These are phyloP conservation scores for Macrocybe gigantea DNA, from an alignment of 768 basidiomycete species.

Conservation along the genomic window DNA sequence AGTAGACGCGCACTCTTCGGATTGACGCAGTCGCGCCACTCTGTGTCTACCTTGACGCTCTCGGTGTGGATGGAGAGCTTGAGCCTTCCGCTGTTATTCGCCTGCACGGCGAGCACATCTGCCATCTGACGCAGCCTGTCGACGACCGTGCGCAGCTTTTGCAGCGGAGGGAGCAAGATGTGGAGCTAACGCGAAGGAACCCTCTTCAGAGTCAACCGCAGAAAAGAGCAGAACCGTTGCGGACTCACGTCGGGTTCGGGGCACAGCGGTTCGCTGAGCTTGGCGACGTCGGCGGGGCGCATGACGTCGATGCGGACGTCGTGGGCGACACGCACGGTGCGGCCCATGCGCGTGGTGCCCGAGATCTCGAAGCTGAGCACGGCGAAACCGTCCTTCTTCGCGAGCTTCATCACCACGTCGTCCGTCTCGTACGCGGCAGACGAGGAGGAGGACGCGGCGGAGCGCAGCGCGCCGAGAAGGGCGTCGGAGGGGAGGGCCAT, in stretches of 20 bases:
- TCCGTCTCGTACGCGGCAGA: slow-evolving; percentile 45
- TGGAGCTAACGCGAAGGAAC: slow-evolving; percentile 48
- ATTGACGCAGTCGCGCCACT: slow-evolving; percentile 70
- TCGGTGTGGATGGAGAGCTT: slow-evolving; percentile 60
- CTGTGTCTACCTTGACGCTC: slow-evolving; percentile 70
- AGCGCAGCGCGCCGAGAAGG: slow-evolving; percentile 67
- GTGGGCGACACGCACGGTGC: slow-evolving; percentile 62
- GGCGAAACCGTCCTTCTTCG: slow-evolving; percentile 80
- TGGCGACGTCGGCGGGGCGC: slow-evolving; percentile 66
- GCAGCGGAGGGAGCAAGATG: slow-evolving; percentile 69
- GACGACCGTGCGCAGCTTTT: slow-evolving; percentile 71
- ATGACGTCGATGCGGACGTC: slow-evolving; percentile 82
- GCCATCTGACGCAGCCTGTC: slow-evolving; percentile 71
- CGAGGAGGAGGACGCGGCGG: slow-evolving; percentile 44
- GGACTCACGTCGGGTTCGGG: slow-evolving; percentile 75
- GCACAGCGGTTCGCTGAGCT: slow-evolving; percentile 74
- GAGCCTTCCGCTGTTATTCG: slow-evolving; percentile 55
- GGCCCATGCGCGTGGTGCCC: slow-evolving; percentile 57
- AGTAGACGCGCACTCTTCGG: slow-evolving; percentile 42
- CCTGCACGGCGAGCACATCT: slow-evolving; percentile 60
- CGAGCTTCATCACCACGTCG: slow-evolving; percentile 76
- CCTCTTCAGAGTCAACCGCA: neutral
- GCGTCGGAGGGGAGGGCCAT: slow-evolving; percentile 70
- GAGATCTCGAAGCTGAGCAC: slow-evolving; percentile 74
- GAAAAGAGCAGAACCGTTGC: neutral